phyloP scores from a whole-genome alignment of 495 filamentous ascomycete species.

The Xylaria cubensis region DNA sequence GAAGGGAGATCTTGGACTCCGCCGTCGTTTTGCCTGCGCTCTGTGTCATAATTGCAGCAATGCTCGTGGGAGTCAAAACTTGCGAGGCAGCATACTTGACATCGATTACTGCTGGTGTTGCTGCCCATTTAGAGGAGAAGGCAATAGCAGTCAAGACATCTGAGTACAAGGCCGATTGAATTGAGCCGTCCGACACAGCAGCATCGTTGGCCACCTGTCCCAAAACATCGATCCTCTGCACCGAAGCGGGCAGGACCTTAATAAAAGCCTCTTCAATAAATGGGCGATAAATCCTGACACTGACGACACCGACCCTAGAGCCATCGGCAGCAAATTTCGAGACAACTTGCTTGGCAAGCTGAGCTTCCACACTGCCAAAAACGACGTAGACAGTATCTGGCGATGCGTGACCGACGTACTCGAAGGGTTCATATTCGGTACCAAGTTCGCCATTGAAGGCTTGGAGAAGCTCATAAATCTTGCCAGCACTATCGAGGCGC shows the following conservation, averaged over 20 bases:
- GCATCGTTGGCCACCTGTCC: constrained; percentile 63
- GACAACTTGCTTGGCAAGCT: constrained; percentile 83
- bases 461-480: constrained; percentile 74
- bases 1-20: constrained; percentile 58
- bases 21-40: constrained; percentile 67
- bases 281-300: constrained; percentile 90
- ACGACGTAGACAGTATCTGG: constrained; percentile 84
- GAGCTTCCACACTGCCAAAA: constrained; percentile 89
- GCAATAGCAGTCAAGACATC: constrained; percentile 86
- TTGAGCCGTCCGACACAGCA: constrained; percentile 68
- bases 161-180: constrained; percentile 83
- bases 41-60: constrained; percentile 61
- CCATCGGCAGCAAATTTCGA: constrained; percentile 72
- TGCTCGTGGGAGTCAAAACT: constrained; percentile 78
- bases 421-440: constrained; percentile 89
- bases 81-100: constrained; percentile 87
- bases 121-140: constrained; percentile 71
- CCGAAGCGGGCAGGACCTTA: constrained; percentile 74
- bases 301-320: constrained; percentile 81
- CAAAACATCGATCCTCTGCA: constrained; percentile 71
- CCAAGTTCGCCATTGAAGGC: constrained; percentile 92
- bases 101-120: constrained; percentile 70
- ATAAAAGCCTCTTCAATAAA: constrained; percentile 95
- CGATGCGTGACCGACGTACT: constrained; percentile 85
- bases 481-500: constrained; percentile 74